A percentile compares a stretch with the other conserved stretches of the same genome.
Conservation (phyloP, 192 early-diverging fungal genomes). For the Coemansia sp. region DNA sequence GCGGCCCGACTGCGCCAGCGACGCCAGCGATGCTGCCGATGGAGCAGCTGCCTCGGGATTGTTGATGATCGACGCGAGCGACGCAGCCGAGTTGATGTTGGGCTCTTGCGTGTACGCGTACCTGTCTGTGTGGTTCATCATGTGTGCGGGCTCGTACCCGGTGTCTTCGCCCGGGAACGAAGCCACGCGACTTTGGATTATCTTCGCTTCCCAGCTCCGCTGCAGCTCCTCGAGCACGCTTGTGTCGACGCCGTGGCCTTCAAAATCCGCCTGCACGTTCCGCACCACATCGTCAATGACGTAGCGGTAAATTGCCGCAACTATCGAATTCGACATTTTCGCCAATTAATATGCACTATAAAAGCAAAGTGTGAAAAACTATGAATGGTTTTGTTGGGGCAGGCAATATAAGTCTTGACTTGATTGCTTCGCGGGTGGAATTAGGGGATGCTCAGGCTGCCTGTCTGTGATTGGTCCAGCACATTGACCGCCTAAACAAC, state of each 20-base stretch:
- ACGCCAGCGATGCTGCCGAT: slow-evolving; percentile 54
- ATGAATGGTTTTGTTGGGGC: neutral
- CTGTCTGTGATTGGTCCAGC: slow-evolving; percentile 17
- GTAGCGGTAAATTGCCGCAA: slow-evolving; percentile 69
- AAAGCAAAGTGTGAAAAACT: neutral
- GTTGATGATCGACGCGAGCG: slow-evolving; percentile 54
- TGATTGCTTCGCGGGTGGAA: neutral
- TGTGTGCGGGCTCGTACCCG: neutral
- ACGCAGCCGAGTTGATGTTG: slow-evolving; percentile 51
- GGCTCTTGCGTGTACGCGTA: slow-evolving; percentile 8
- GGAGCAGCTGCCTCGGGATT: slow-evolving; percentile 43
- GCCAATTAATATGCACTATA: neutral
- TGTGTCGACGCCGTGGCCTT: slow-evolving; percentile 86
- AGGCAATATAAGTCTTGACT: neutral
- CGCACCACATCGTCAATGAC: slow-evolving; percentile 94
- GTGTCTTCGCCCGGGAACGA: slow-evolving; percentile 51
- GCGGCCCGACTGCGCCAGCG: slow-evolving; percentile 52
- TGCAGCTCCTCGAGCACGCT: slow-evolving; percentile 83
- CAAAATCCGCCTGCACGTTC: slow-evolving; percentile 83
- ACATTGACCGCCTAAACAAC: neutral
- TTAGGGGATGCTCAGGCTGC: neutral
- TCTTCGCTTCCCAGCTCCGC: slow-evolving; percentile 65
- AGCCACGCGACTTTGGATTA: slow-evolving; percentile 55
- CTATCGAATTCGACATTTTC: slow-evolving; percentile 52
- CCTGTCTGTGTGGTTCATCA: slow-evolving; percentile 4